Evolutionary conservation across 129 eudicot genomes (phyloP).

Genomic region (Dittrichia graveolens): DNA sequence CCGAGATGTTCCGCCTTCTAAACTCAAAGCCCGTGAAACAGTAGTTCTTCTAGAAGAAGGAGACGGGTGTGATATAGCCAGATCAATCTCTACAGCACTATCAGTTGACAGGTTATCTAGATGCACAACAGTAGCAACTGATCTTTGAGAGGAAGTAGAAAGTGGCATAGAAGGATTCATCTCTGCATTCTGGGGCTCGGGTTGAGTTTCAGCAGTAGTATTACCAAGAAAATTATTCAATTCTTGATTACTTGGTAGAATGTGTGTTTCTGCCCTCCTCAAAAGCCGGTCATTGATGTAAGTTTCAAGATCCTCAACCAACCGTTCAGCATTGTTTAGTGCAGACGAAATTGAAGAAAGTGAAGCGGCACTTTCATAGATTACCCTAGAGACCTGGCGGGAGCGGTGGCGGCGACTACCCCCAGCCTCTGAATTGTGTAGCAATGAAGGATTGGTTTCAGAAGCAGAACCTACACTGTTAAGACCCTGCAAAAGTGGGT

Average conservation of each 20-base stretch:
- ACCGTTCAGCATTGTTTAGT: conserved; percentile 61
- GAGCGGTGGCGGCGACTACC: conserved; percentile 55
- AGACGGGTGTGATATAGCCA: conserved; percentile 40
- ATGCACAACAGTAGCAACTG: conserved; percentile 40
- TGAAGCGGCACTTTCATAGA: conserved; percentile 79
- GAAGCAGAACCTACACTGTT: conserved; percentile 20
- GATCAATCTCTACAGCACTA: conserved; percentile 34
- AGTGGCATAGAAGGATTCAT: conserved; percentile 32
- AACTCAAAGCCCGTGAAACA: conserved; percentile 45
- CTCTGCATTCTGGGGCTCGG: conserved; percentile 47
- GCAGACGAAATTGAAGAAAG: conserved; percentile 77
- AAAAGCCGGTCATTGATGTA: conserved; percentile 50
- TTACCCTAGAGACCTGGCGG: conserved; percentile 61
- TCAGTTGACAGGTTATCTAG: conserved; percentile 38
- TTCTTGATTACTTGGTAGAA: conserved; percentile 35
- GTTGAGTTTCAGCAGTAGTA: conserved; percentile 30
- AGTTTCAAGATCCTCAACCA: conserved; percentile 67
- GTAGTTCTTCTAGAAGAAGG: conserved; percentile 50
- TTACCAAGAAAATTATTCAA: conserved; percentile 31
- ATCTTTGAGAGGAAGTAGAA: conserved; percentile 44
- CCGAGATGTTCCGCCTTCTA: conserved; percentile 48
- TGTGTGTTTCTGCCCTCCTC: conserved; percentile 39
- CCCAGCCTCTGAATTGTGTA: conserved; percentile 36
- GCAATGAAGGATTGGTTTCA: conserved; percentile 25
- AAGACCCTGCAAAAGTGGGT: conserved; percentile 36